These are phyloP conservation scores for Boechera divaricarpa DNA, from an alignment of 345 rosid genomes.

Conservation along the genomic window DNA sequence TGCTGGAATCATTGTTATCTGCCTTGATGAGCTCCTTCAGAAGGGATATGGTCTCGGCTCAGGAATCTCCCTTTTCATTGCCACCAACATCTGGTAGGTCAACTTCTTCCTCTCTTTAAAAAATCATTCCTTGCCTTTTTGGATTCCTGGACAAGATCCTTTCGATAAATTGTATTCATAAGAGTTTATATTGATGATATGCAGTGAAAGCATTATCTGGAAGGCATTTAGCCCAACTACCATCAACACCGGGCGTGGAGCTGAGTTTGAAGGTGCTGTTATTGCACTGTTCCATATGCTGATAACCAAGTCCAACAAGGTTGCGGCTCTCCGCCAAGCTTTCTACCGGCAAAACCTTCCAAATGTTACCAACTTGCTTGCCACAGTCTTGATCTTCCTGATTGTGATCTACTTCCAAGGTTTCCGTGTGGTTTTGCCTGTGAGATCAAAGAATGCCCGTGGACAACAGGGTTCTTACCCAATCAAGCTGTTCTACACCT, in stretches of 20 bases:
- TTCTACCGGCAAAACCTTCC: constrained; percentile 92
- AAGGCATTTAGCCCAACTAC: constrained; percentile 92
- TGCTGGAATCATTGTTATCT: constrained; percentile 83
- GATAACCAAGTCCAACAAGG: constrained; percentile 78
- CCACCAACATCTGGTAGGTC: constrained; percentile 81
- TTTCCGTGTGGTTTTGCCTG: constrained; percentile 88
- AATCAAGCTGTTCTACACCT: constrained; percentile 86
- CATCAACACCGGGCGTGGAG: constrained; percentile 86
- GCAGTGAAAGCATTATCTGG: constrained; percentile 86
- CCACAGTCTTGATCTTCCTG: constrained; percentile 78
- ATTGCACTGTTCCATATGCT: constrained; percentile 83
- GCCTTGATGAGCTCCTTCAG: constrained; percentile 86
- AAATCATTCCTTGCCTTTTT: background rate
- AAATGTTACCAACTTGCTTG: constrained; percentile 83
- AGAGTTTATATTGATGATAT: background rate
- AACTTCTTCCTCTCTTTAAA: constrained; percentile 5
- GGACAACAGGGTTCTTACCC: constrained; percentile 95
- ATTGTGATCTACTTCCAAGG: constrained; percentile 96
- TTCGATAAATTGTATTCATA: background rate
- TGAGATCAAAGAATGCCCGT: constrained; percentile 91
- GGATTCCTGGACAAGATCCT: background rate
- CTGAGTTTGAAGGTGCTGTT: constrained; percentile 94
- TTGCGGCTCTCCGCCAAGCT: constrained; percentile 82
- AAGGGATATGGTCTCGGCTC: constrained; percentile 87
- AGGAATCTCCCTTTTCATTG: constrained; percentile 89